Evolutionary conservation across 2,329 filamentous ascomycete genomes (phyloP), one percentile per base, ranked within the genome.

Genomic region (Triangularia setosa): DNA sequence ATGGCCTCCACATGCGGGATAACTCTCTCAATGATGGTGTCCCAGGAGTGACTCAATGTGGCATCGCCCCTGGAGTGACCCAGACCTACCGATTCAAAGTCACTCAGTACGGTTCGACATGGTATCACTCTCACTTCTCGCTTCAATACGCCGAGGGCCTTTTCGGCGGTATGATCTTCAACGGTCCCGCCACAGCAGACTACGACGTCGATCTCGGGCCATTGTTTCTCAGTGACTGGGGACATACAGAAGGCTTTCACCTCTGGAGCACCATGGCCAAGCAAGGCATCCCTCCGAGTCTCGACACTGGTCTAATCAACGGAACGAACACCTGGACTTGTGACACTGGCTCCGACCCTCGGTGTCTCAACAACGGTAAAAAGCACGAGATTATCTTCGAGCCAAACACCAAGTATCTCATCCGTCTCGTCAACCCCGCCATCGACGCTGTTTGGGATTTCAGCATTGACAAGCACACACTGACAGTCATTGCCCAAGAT

Each of bases 401-500:
- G 40, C 6, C 30, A 6, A 64, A 63, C 25, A 69, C 62, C 54
- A 69, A 64, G 64, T 71, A 72, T 59, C 78, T 79, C 24, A 65
- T 85, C 40, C 74, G 83, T 4, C 71, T 85, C 3, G 75, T 85
- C 63, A 84, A 84, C 69, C 76, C 73, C 1, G 79, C 79, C 28
- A 71, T 79, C 18, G 79, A 81, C 40, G 77, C 75, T 0, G 75
- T 77, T 67, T 80, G 79, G 72, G 78, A 79, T 65, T 85, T 85
- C 68, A 78, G 76, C 33, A 83, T 86, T 64, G 83, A 86, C 72
- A 80, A 82, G 59, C 87, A 89, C 72, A 79, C 71, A 0, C 72
- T 89, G 68, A 82, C 78, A 0, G 84, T 89, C 35, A 85, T 89
- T 44, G 78, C 81, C 0, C 76, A 74, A n/a, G 87, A 88, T 65